Conservation (phyloP, 768 basidiomycete species). For the Clitopilus hobsonii region DNA sequence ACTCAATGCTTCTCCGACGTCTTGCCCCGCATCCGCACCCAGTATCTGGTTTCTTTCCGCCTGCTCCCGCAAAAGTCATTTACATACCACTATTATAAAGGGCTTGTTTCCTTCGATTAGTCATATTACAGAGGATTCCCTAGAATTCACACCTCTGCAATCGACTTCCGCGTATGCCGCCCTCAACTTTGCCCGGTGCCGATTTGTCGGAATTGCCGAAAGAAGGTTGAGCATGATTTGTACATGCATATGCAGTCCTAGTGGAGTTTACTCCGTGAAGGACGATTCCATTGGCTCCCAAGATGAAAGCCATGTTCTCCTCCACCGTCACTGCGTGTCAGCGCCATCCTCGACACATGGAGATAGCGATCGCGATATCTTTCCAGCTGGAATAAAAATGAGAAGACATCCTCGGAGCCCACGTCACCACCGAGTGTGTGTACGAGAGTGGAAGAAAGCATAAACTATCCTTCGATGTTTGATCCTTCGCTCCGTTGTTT, state of each 20-base stretch:
- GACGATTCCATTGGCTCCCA: too few relatives aligned
- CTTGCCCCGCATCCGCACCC: slow-evolving; percentile 10
- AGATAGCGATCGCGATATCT: not conserved
- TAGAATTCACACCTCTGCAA: not conserved
- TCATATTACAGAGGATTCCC: too few relatives aligned
- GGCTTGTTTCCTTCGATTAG: not conserved
- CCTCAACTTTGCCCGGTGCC: slow-evolving; percentile 7
- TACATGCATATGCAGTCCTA: too few relatives aligned
- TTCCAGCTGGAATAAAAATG: too few relatives aligned
- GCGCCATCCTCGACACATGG: not conserved
- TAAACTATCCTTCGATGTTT: not conserved
- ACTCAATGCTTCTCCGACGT: slow-evolving; percentile 12
- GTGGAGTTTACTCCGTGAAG: too few relatives aligned
- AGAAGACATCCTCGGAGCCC: too few relatives aligned
- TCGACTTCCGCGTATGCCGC: slow-evolving; percentile 8
- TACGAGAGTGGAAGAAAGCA: not conserved
- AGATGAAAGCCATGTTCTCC: too few relatives aligned
- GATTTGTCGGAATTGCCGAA: slow-evolving; percentile 10
- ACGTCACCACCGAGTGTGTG: not conserved
- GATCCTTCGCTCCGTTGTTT: not conserved
- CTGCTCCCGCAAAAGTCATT: slow-evolving; percentile 9
- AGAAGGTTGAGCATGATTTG: not conserved
- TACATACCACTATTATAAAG: not conserved
- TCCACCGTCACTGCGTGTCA: too few relatives aligned
- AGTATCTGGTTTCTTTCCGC: slow-evolving; percentile 15